Percentiles rank a stretch among this genome's conserved stretches.
These are phyloP conservation scores for Calonectria pauciramosa DNA, from an alignment of 2,329 filamentous ascomycete genomes.

Conservation along the genomic window DNA sequence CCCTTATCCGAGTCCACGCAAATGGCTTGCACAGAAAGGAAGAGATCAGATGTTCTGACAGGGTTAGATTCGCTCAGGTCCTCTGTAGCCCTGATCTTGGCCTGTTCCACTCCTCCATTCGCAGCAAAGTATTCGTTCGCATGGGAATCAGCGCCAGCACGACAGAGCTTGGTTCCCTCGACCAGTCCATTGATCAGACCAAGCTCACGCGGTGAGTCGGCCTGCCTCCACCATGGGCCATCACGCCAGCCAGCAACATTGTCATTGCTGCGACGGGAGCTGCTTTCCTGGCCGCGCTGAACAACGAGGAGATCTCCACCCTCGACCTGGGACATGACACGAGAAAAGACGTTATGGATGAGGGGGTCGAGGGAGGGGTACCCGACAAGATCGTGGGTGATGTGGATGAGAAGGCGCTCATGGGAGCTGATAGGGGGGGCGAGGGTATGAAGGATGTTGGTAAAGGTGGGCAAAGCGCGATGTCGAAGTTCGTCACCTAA, in stretches of 20 bases:
- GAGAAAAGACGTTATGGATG: constrained; percentile 90
- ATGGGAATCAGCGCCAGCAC: constrained; percentile 90
- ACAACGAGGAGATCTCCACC: constrained; percentile 95
- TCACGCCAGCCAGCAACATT: constrained; percentile 84
- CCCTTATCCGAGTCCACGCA: constrained; percentile 72
- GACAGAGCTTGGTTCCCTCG: constrained; percentile 91
- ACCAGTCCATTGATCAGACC: constrained; percentile 83
- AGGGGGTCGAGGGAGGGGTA: constrained; percentile 96
- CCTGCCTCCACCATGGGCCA: constrained; percentile 94
- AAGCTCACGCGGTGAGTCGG: constrained; percentile 78
- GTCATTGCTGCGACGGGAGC: constrained; percentile 74
- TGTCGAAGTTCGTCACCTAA: constrained; percentile 88
- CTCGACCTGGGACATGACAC: constrained; percentile 99
- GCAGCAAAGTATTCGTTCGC: constrained; percentile 86
- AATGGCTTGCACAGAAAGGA: constrained; percentile 94
- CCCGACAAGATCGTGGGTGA: constrained; percentile 93
- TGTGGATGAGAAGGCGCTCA: constrained; percentile 96
- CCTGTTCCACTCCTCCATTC: constrained; percentile 83
- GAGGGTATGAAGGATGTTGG: constrained; percentile 93
- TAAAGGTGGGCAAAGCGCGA: constrained; percentile 93
- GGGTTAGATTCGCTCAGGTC: constrained; percentile 87
- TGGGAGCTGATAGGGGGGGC: constrained; percentile 97
- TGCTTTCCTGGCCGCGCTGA: constrained; percentile 90
- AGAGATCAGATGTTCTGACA: constrained; percentile 92
- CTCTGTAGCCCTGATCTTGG: constrained; percentile 84